Conservation (phyloP, 306 rosid species). For the Myrica gale region DNA sequence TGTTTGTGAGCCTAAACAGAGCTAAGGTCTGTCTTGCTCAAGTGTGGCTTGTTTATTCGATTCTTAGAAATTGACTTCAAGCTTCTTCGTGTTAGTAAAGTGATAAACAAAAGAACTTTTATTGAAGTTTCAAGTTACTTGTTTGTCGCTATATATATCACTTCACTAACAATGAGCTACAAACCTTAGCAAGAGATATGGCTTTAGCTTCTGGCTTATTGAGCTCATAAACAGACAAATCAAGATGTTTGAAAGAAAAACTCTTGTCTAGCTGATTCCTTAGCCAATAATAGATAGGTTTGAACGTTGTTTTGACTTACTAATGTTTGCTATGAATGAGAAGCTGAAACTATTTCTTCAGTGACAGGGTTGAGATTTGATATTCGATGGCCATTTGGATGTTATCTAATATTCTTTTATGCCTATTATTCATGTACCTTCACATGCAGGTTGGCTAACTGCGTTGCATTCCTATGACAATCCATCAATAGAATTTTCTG, state of each 20-base stretch:
- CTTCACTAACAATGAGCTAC: not conserved
- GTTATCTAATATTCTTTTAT: constrained; percentile 16
- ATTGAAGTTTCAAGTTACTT: not conserved
- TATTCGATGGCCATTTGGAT: not conserved
- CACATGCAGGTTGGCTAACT: constrained; percentile 64
- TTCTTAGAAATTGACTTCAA: no score
- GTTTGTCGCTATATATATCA: not conserved
- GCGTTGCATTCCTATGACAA: constrained; percentile 48
- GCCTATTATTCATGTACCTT: constrained; percentile 26
- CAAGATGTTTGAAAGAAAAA: no score
- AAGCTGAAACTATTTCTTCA: constrained; percentile 11
- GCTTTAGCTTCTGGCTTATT: not conserved
- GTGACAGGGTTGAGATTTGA: not conserved
- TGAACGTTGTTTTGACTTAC: not conserved
- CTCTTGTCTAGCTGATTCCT: no score
- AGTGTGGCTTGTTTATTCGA: not conserved
- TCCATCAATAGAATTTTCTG: constrained; percentile 51
- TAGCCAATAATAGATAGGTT: no score
- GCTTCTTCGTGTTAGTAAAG: not conserved
- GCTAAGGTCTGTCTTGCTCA: not conserved
- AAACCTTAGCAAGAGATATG: not conserved
- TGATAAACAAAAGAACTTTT: not conserved
- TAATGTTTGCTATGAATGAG: not conserved
- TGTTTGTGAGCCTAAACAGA: not conserved
- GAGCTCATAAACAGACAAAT: no score